A percentile compares a stretch with the other conserved stretches of the same genome.
phyloP scores from a whole-genome alignment of 176 grass and related monocot genomes.

The Eremochloa ophiuroides region DNA sequence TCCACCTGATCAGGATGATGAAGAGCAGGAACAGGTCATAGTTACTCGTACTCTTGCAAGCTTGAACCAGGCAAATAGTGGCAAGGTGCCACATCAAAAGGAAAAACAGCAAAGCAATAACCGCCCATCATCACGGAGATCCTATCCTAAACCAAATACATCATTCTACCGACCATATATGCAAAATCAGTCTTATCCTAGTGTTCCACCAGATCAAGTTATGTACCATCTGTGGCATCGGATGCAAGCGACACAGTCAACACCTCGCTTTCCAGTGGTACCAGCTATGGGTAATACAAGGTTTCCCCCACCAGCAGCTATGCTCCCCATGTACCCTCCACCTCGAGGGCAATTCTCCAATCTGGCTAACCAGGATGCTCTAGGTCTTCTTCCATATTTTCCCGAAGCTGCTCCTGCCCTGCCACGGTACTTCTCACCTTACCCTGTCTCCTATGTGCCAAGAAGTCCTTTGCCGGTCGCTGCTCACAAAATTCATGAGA shows the following conservation, averaged over 20 bases:
- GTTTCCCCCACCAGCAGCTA: slow-evolving; percentile 36
- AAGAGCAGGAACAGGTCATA: slow-evolving; percentile 56
- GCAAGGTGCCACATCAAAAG: slow-evolving; percentile 27
- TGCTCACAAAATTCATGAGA: slow-evolving; percentile 28
- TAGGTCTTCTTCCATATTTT: slow-evolving; percentile 36
- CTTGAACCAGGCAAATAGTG: slow-evolving; percentile 41
- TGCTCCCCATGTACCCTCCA: slow-evolving; percentile 43
- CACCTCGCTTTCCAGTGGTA: slow-evolving; percentile 19
- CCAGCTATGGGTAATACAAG: slow-evolving; percentile 33
- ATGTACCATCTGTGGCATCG: slow-evolving; percentile 66
- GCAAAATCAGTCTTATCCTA: slow-evolving; percentile 52
- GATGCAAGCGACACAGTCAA: slow-evolving; percentile 36
- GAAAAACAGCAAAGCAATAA: slow-evolving; percentile 34
- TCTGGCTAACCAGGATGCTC: slow-evolving; percentile 23
- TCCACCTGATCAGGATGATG: slow-evolving; percentile 36
- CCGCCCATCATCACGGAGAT: slow-evolving; percentile 18
- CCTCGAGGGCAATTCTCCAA: slow-evolving; percentile 26
- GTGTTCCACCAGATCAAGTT: slow-evolving; percentile 41
- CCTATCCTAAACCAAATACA: slow-evolving; percentile 33
- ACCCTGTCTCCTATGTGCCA: slow-evolving; percentile 29
- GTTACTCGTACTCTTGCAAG: slow-evolving; percentile 65
- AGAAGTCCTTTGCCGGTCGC: slow-evolving; percentile 21
- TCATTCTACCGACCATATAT: slow-evolving; percentile 26
- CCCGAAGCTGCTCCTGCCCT: slow-evolving; percentile 25
- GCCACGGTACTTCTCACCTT: slow-evolving; percentile 38